Base-by-base conservation (phyloP, 495 filamentous ascomycete genomes). In the Neurospora terricola region DNA sequence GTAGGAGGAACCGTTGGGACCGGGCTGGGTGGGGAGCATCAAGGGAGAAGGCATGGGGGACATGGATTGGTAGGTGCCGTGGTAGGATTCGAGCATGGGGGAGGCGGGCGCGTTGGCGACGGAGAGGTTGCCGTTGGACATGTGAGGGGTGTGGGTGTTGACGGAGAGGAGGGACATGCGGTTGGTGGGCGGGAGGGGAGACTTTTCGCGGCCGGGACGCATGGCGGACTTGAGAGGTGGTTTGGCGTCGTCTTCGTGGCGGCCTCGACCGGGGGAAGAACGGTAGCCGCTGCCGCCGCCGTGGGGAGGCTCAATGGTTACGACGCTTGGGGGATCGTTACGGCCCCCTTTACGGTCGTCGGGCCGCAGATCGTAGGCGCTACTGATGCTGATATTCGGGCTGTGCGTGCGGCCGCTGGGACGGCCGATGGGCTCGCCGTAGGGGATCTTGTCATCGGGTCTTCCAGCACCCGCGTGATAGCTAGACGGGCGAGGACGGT, bases 1-100 rank as follows among this genome's bases (percentile, higher is more conserved):
- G 54, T 62, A 62, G 12, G 54, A 8, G 54, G 45, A 11, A 81
- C 69, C n/a, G 59, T 75, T 43, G 68, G 73, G 77, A 43, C 77
- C 75, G 34, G 76, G 79, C 74, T 73, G 82, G 77, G 71, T 80
- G 30, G 86, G 81, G 2, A 87, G 82, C 37, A 88, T 81, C 40
- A 87, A 83, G 0, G 95, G 92, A 1, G 92, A 94, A 0, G 94
- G 94, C 93, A 97, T 96, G 2, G 96, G 95, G 2, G 94, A 97
- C 76, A 98, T 93, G 70, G 92, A 92, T 81, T 99, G 96, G 78
- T 96, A 99, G 2, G 94, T 97, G 8, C 96, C 96, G 73, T 90
- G 90, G 82, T 99, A 99, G 2, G 96, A 91, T 81, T 98, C 96
- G 14, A 97, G 87, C 21, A 98, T 85, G 0, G 96, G 96, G 72